These are phyloP conservation scores for Eutypella sp. DNA, from an alignment of 2,329 filamentous ascomycete genomes.

Conservation along the genomic window DNA sequence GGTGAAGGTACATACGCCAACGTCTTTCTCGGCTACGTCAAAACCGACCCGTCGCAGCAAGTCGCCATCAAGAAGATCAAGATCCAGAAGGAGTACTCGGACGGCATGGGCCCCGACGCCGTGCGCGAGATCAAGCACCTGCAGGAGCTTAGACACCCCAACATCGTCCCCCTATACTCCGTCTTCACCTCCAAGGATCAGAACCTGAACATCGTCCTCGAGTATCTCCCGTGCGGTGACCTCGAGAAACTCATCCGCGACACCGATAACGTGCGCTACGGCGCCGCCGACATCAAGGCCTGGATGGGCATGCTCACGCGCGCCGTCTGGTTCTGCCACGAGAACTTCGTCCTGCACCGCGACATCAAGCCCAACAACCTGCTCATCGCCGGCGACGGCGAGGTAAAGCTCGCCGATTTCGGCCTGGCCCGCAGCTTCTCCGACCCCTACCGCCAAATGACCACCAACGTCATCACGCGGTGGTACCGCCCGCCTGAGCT, in stretches of 20 bases:
- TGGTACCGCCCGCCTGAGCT: conserved; percentile 97
- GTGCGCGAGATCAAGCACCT: conserved; percentile 94
- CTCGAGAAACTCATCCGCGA: conserved; percentile 93
- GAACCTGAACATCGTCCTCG: conserved; percentile 92
- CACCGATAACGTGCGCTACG: conserved; percentile 70
- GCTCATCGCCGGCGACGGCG: conserved; percentile 86
- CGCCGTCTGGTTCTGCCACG: conserved; percentile 94
- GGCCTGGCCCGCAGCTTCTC: conserved; percentile 86
- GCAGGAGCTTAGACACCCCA: conserved; percentile 89
- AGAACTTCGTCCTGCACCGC: conserved; percentile 87
- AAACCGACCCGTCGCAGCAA: conserved; percentile 62
- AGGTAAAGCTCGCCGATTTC: conserved; percentile 96
- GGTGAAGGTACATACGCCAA: conserved; percentile 97
- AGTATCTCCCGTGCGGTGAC: conserved; percentile 90
- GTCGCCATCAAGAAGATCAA: conserved; percentile 96
- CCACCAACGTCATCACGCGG: conserved; percentile 87
- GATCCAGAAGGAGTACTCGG: conserved; percentile 76
- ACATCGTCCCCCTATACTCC: conserved; percentile 87
- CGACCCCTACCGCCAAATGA: conserved; percentile 86
- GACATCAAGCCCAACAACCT: conserved; percentile 99
- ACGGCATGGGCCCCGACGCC: conserved; percentile 90
- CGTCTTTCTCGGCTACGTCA: conserved; percentile 83
- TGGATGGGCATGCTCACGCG: conserved; percentile 98
- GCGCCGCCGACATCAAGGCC: conserved; percentile 85
- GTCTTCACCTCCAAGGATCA: conserved; percentile 96